Base-by-base conservation (phyloP, 2,329 filamentous ascomycete genomes). In the Aspergillus udagawae region DNA sequence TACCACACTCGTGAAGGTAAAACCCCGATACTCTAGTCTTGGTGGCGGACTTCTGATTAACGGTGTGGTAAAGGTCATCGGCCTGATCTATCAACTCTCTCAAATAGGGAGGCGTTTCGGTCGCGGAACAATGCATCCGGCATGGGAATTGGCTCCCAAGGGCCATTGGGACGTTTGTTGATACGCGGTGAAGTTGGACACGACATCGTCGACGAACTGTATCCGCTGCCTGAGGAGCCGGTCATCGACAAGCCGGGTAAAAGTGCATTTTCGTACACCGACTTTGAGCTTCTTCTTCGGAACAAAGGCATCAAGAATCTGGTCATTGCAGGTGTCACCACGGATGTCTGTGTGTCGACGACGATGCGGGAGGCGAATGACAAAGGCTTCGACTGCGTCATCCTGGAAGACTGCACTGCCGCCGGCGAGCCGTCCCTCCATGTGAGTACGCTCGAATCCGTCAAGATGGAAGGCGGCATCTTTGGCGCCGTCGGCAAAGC, bases 161-260 rank as follows among this genome's bases (percentile, higher is more conserved):
- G 84, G 0, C 83, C 83, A 1, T 68, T 86, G 48, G 84, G 84
- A 1, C 79, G 80, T n/a, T 75, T 86, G 2, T 71, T 87, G 3
- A 74, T 86, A 25, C 79, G 83, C 21, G 84, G 84, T 0, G 81
- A 86, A 63, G 64, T 73, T 23, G 84, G 84, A 0, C 83, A 86
- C 64, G 83, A 82, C 49, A 84, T 80, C 29, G 77, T 86, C 20
- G 71, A 77, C 7, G 83, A 86, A 62, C 68, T 84, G 32, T 77
- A 77, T 56, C 82, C 81, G 14, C 54, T 78, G 17, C 68, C 70
- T 1, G 72, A 71, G 2, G 82, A 84, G 62, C 75, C 79, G 0
- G 73, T 83, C 8, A 78, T 84, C 47, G 82, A 84, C 67, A 83
- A 84, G 66, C 80, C 81, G 0, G 81, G 81, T 0, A 75, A 80